These are phyloP conservation scores for Populus hybrid DNA, from an alignment of 441 rosid species.

Conservation along the genomic window DNA sequence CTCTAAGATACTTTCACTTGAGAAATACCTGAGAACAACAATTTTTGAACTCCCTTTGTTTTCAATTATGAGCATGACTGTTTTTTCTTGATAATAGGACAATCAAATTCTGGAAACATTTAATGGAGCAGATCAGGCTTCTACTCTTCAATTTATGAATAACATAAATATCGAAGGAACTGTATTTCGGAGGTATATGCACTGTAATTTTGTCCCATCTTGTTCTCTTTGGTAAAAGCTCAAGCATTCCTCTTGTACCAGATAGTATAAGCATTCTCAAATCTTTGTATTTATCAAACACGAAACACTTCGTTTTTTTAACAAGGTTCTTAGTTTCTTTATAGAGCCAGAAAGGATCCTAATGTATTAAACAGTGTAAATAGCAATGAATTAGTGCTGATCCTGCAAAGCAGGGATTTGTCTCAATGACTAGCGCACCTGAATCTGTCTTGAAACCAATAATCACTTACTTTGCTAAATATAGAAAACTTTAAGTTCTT, in stretches of 20 bases:
- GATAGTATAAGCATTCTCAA: neutral
- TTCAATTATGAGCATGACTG: neutral
- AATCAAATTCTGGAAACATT: slow-evolving; percentile 70
- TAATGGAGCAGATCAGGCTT: slow-evolving; percentile 62
- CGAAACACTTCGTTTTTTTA: too few relatives aligned
- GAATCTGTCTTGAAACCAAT: neutral
- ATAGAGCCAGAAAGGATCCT: too few relatives aligned
- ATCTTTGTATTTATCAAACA: neutral
- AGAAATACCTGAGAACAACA: too few relatives aligned
- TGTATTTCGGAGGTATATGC: slow-evolving; percentile 67
- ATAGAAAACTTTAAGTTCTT: neutral
- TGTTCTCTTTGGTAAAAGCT: too few relatives aligned
- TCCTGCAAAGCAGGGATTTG: neutral
- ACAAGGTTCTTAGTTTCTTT: too few relatives aligned
- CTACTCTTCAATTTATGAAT: slow-evolving; percentile 66
- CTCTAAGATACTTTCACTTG: too few relatives aligned
- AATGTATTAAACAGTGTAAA: too few relatives aligned
- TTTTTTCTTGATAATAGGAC: slow-evolving; percentile 50
- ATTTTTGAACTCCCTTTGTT: neutral
- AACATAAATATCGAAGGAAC: slow-evolving; percentile 59
- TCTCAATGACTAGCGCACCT: neutral
- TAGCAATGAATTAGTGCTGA: neutral
- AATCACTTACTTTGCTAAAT: neutral
- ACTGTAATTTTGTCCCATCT: too few relatives aligned
- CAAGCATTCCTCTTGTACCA: too few relatives aligned